Evolutionary conservation across 2,329 filamentous ascomycete genomes (phyloP).

Genomic region (Purpureocillium lavendulum): DNA sequence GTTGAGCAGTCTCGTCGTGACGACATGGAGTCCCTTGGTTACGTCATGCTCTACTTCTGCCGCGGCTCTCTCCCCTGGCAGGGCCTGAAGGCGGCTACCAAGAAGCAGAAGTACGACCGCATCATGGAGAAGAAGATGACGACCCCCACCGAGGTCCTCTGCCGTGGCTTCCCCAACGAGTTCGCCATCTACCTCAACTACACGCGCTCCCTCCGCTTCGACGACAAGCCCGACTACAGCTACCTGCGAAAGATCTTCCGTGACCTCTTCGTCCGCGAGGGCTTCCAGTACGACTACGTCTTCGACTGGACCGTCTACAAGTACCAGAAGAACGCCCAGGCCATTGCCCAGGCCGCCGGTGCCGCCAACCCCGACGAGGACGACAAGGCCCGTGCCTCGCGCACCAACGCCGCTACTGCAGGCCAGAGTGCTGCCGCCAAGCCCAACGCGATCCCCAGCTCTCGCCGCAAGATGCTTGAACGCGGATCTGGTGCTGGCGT

Average conservation of each 20-base stretch:
- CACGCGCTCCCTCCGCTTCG: slow-evolving; percentile 94
- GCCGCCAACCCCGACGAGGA: slow-evolving; percentile 61
- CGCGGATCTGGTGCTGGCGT: slow-evolving; percentile 48
- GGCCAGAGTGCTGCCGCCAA: slow-evolving; percentile 57
- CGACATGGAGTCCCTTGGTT: slow-evolving; percentile 98
- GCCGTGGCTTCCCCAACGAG: slow-evolving; percentile 98
- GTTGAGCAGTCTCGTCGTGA: slow-evolving; percentile 99
- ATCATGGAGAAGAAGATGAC: slow-evolving; percentile 99
- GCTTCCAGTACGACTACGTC: slow-evolving; percentile 99
- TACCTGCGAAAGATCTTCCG: slow-evolving; percentile 99
- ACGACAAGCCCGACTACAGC: slow-evolving; percentile 99
- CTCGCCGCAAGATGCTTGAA: slow-evolving; percentile 78
- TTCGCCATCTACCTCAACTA: slow-evolving; percentile 99
- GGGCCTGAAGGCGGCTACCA: slow-evolving; percentile 94
- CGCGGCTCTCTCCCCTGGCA: slow-evolving; percentile 98
- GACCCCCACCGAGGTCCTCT: slow-evolving; percentile 94
- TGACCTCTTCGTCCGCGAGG: slow-evolving; percentile 95
- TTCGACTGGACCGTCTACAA: slow-evolving; percentile 99
- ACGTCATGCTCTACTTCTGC: slow-evolving; percentile 99
- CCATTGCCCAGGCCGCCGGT: slow-evolving; percentile 75
- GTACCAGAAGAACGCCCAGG: slow-evolving; percentile 98
- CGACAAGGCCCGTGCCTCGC: slow-evolving; percentile 64
- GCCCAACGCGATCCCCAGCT: slow-evolving; percentile 66
- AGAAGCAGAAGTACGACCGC: slow-evolving; percentile 99
- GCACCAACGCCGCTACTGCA: slow-evolving; percentile 56